Percentiles rank a stretch among this genome's conserved stretches.
These are phyloP conservation scores for Camellia japonica DNA, from an alignment of 148 eudicot species.

Conservation along the genomic window DNA sequence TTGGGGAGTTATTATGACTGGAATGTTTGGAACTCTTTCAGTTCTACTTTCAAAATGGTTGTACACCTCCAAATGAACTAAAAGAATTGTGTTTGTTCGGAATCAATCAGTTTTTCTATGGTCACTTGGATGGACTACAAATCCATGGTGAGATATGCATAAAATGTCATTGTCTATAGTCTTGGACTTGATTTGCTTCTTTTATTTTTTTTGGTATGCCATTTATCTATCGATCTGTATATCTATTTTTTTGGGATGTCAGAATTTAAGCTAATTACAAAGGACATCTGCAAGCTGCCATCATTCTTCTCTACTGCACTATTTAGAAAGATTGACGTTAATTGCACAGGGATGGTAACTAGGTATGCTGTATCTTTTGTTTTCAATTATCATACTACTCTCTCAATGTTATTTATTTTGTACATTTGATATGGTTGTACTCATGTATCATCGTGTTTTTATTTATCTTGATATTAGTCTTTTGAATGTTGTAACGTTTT, in stretches of 20 bases:
- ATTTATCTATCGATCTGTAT: constrained; percentile 8
- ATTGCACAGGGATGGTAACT: constrained; percentile 72
- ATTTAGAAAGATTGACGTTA: constrained; percentile 75
- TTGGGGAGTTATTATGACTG: constrained; percentile 6
- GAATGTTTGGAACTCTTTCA: constrained; percentile 31
- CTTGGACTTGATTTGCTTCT: neutral
- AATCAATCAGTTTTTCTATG: constrained; percentile 88
- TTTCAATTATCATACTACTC: neutral
- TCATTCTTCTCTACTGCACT: constrained; percentile 84
- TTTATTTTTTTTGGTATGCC: constrained; percentile 13
- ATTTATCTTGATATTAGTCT: neutral
- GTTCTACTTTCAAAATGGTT: constrained; percentile 94
- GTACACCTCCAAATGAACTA: constrained; percentile 87
- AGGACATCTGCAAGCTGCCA: constrained; percentile 96
- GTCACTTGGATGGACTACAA: constrained; percentile 83
- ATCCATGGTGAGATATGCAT: constrained; percentile 60
- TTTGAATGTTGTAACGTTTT: constrained; percentile 10
- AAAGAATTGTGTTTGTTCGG: constrained; percentile 85
- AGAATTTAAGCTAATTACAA: constrained; percentile 86
- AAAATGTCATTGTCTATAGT: neutral
- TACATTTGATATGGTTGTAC: neutral
- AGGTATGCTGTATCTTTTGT: constrained; percentile 44
- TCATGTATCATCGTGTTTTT: neutral
- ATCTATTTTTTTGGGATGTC: constrained; percentile 25
- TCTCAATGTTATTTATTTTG: neutral